Evolutionary conservation across 164 flowering plant species (phyloP).

Genomic region (Santalum album): DNA sequence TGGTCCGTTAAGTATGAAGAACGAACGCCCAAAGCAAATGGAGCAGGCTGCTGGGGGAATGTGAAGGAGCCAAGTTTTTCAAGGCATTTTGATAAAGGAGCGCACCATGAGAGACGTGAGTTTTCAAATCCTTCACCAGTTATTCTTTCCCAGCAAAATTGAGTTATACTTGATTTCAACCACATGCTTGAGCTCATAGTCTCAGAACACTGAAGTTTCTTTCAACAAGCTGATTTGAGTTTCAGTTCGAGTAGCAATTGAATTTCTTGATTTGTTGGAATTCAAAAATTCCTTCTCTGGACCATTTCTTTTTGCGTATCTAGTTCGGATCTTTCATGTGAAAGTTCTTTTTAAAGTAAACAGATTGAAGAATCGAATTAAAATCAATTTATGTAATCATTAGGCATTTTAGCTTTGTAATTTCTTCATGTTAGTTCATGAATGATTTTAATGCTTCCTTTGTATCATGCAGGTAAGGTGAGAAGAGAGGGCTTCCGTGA

Average conservation of each 20-base stretch:
- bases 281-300: too few species aligned
- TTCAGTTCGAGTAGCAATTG: too few species aligned
- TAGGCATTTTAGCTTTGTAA: background rate
- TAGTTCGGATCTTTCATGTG: background rate
- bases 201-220: too few species aligned
- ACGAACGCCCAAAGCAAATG: conserved; percentile 14
- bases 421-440: background rate
- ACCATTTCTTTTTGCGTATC: too few species aligned
- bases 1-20: conserved; percentile 14
- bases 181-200: too few species aligned
- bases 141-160: background rate
- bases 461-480: conserved; percentile 30
- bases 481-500: conserved; percentile 22
- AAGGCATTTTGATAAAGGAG: conserved; percentile 17
- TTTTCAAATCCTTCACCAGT: background rate
- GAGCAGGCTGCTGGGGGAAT: conserved; percentile 9
- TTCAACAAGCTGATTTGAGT: too few species aligned
- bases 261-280: too few species aligned
- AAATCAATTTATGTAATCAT: background rate
- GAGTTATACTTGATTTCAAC: too few species aligned
- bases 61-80: conserved; percentile 15
- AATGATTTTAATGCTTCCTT: background rate
- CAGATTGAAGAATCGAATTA: background rate
- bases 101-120: conserved; percentile 40
- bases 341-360: background rate